A percentile compares a stretch with the other conserved stretches of the same genome.
Conservation (phyloP, 768 basidiomycete species). For the Pulveroboletus ravenelii region DNA sequence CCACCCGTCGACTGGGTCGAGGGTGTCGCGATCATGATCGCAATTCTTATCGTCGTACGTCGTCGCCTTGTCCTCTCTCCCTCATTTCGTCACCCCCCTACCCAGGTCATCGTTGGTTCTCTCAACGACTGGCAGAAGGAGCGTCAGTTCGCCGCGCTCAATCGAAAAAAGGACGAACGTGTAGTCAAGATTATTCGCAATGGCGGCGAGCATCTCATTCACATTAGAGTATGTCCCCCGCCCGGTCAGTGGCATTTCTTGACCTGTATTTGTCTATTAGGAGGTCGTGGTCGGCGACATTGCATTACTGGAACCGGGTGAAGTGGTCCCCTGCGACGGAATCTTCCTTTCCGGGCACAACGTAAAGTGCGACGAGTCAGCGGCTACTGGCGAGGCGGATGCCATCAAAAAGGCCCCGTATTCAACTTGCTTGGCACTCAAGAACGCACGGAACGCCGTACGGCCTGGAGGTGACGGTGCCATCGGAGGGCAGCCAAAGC, state of each 20-base stretch:
- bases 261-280: conserved; percentile 35
- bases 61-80: background rate
- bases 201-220: conserved; percentile 65
- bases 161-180: conserved; percentile 94
- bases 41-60: conserved; percentile 69
- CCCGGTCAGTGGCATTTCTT: background rate
- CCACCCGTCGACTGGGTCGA: conserved; percentile 97
- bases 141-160: conserved; percentile 86
- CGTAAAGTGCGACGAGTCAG: conserved; percentile 92
- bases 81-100: background rate
- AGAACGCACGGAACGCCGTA: conserved; percentile 28
- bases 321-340: conserved; percentile 94
- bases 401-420: conserved; percentile 86
- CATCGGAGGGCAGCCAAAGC: conserved; percentile 21
- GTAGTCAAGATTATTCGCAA: conserved; percentile 78
- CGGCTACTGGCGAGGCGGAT: conserved; percentile 95
- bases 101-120: conserved; percentile 82
- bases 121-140: conserved; percentile 99
- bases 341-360: conserved; percentile 91
- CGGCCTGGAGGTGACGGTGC: conserved; percentile 21
- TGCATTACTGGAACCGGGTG: conserved; percentile 88
- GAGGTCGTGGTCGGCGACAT: conserved; percentile 94
- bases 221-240: conserved; percentile 61
- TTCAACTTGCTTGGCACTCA: conserved; percentile 60
- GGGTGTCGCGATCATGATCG: conserved; percentile 78